Conservation (phyloP, 2,329 filamentous ascomycete genomes). For the Fusarium pininemorale region DNA sequence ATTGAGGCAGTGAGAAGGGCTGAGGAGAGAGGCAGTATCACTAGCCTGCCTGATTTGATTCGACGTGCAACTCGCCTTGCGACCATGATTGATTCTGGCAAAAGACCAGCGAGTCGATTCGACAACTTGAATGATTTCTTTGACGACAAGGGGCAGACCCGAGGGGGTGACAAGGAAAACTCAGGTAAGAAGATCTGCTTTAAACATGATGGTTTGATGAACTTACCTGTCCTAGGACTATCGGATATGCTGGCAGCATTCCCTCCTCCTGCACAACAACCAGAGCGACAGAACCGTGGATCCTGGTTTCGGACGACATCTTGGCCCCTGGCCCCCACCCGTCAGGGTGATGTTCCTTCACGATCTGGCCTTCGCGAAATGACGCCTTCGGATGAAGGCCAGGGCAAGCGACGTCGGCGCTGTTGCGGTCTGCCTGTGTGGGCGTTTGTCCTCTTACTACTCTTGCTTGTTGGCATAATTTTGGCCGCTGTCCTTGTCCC, state of each 20-base stretch:
- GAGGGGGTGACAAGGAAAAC: conserved; percentile 52
- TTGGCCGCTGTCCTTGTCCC: conserved; percentile 86
- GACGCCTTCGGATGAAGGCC: conserved; percentile 37
- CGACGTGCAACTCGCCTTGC: conserved; percentile 86
- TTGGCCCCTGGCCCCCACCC: conserved; percentile 58
- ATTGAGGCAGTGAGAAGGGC: conserved; percentile 83
- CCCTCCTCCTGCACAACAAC: conserved; percentile 65
- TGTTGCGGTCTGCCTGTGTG: conserved; percentile 89
- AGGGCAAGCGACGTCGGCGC: conserved; percentile 59
- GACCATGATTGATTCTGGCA: conserved; percentile 86
- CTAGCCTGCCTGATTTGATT: conserved; percentile 91
- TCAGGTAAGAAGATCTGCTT: conserved; percentile 47
- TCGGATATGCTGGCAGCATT: conserved; percentile 74
- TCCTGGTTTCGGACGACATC: conserved; percentile 56
- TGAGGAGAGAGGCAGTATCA: conserved; percentile 87
- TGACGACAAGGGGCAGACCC: conserved; percentile 52
- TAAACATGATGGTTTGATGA: conserved; percentile 48
- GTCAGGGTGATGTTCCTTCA: conserved; percentile 32
- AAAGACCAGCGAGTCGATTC: conserved; percentile 67
- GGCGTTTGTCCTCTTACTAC: conserved; percentile 72
- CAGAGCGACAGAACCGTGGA: conserved; percentile 56
- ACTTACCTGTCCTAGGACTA: conserved; percentile 61
- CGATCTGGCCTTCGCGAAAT: conserved; percentile 32
- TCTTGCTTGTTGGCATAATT: conserved; percentile 76
- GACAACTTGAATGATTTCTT: conserved; percentile 63